These are phyloP conservation scores for Apiotrichum gracile DNA, from an alignment of 1,284 basidiomycete species.

Conservation along the genomic window DNA sequence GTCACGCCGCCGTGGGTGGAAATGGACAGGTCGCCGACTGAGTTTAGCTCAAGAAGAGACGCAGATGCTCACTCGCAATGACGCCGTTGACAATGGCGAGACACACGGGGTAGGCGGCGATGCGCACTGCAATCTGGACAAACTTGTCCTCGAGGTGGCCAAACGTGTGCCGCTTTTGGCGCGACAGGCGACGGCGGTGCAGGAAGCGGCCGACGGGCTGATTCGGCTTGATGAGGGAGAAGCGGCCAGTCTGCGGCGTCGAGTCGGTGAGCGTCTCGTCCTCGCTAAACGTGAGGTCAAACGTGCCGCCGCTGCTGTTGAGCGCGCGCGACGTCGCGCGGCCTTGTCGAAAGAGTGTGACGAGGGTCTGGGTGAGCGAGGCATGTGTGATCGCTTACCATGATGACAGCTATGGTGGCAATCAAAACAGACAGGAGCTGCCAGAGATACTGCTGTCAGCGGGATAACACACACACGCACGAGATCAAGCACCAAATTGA, in stretches of 20 bases:
- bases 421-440: slow-evolving; percentile 29
- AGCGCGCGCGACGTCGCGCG: slow-evolving; percentile 25
- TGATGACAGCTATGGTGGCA: slow-evolving; percentile 20
- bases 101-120: slow-evolving; percentile 23
- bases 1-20: slow-evolving; percentile 8
- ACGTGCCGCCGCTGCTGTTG: slow-evolving; percentile 14
- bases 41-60: background rate
- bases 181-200: slow-evolving; percentile 1
- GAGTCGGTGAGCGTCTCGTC: slow-evolving; percentile 2
- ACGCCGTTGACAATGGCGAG: slow-evolving; percentile 24
- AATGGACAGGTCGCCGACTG: slow-evolving; percentile 18
- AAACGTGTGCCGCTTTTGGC: slow-evolving; percentile 4
- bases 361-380: slow-evolving; percentile 11
- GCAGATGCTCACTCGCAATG: slow-evolving; percentile 15
- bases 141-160: slow-evolving; percentile 18
- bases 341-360: slow-evolving; percentile 28
- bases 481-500: slow-evolving; percentile 20
- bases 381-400: background rate
- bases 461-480: background rate
- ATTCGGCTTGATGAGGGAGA: no score
- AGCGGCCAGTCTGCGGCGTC: no score
- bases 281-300: slow-evolving; percentile 6
- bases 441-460: slow-evolving; percentile 32
- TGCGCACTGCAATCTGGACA: slow-evolving; percentile 19
- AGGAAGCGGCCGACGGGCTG: slow-evolving; percentile 3